Evolutionary conservation across 345 rosid genomes (phyloP).

Genomic region (Hibiscus tridactylites): DNA sequence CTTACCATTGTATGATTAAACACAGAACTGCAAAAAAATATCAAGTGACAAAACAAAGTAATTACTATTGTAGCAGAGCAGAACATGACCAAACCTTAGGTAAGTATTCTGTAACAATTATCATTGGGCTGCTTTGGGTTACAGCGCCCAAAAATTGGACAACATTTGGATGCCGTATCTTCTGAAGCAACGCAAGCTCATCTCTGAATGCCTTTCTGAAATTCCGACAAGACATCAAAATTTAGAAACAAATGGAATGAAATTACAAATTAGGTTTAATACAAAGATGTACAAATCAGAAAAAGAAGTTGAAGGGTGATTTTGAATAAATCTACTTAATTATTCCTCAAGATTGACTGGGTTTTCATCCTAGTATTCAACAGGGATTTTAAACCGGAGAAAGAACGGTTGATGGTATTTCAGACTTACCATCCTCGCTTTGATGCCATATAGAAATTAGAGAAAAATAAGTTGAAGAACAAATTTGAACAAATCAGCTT

Average conservation of each 20-base stretch:
- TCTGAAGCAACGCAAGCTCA: conserved; percentile 76
- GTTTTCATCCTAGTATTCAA: no score
- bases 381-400: no score
- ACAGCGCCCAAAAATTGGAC: conserved; percentile 89
- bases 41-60: background rate
- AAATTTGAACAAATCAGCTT: no score
- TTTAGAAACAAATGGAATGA: background rate
- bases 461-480: no score
- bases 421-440: no score
- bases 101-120: conserved; percentile 75
- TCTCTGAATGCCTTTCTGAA: conserved; percentile 74
- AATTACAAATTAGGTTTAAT: background rate
- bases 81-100: conserved; percentile 40
- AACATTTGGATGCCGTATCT: conserved; percentile 79
- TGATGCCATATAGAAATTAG: no score
- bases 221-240: conserved; percentile 10
- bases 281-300: background rate
- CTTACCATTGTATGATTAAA: background rate
- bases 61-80: background rate
- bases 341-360: no score
- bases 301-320: no score
- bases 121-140: conserved; percentile 84
- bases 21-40: background rate
- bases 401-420: no score
- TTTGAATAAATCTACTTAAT: no score